phyloP scores from a whole-genome alignment of 805 yeast genomes.

The Candida corydali region DNA sequence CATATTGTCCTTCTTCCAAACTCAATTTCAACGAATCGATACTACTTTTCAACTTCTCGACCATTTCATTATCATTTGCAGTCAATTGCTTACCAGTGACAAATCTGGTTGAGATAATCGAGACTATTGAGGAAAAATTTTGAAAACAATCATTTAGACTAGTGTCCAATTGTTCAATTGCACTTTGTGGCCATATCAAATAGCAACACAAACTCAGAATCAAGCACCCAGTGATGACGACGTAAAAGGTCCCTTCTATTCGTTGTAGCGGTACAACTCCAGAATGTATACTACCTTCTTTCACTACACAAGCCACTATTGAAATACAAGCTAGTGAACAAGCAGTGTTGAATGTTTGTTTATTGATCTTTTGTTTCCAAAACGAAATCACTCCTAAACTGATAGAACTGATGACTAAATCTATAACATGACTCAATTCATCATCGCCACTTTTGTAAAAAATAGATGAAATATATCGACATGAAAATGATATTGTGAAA shows the following conservation, averaged over 20 bases:
- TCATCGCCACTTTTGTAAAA: slow-evolving; percentile 44
- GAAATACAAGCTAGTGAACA: slow-evolving; percentile 74
- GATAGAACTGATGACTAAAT: slow-evolving; percentile 48
- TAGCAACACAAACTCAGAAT: slow-evolving; percentile 60
- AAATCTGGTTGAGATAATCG: slow-evolving; percentile 46
- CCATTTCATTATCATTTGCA: slow-evolving; percentile 33
- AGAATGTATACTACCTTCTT: slow-evolving; percentile 65
- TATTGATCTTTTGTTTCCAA: slow-evolving; percentile 62
- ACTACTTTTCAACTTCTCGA: slow-evolving; percentile 36
- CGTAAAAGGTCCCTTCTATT: slow-evolving; percentile 49
- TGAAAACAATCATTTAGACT: slow-evolving; percentile 49
- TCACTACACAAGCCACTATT: slow-evolving; percentile 63
- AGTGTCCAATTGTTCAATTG: slow-evolving; percentile 42
- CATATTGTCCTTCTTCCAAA: slow-evolving; percentile 60
- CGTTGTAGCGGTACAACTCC: slow-evolving; percentile 54
- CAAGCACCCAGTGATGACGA: slow-evolving; percentile 58
- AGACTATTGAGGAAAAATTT: slow-evolving; percentile 46
- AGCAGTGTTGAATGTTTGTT: slow-evolving; percentile 74
- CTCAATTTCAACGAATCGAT: slow-evolving; percentile 34
- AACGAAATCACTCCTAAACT: slow-evolving; percentile 67
- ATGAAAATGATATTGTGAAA: slow-evolving; percentile 45
- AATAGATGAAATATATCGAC: slow-evolving; percentile 48
- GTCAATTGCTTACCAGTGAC: slow-evolving; percentile 44
- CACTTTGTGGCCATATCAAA: slow-evolving; percentile 60
- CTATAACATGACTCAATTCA: slow-evolving; percentile 48